These are phyloP conservation scores for Penicillium sp. DNA, from an alignment of 2,329 filamentous ascomycete species.

Conservation along the genomic window DNA sequence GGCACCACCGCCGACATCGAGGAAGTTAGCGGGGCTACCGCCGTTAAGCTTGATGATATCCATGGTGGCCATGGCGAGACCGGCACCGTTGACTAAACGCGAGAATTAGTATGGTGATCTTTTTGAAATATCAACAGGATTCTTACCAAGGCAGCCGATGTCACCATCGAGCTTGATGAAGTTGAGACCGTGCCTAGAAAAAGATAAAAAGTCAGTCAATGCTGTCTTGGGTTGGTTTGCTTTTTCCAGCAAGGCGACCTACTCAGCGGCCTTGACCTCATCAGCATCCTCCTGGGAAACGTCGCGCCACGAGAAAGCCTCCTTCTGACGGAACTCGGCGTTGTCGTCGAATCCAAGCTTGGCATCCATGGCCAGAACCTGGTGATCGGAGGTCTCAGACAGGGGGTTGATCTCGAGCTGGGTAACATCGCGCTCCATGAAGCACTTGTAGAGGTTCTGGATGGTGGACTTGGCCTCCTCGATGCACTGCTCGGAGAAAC, in stretches of 20 bases:
- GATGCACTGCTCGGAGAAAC: conserved; percentile 97
- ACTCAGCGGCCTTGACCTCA: conserved; percentile 94
- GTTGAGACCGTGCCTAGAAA: conserved; percentile 68
- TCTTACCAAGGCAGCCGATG: conserved; percentile 77
- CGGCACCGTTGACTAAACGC: conserved; percentile 80
- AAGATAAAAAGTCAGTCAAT: background rate
- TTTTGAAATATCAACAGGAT: background rate
- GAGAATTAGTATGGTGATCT: conserved; percentile 1
- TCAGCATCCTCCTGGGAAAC: conserved; percentile 93
- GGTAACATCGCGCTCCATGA: conserved; percentile 96
- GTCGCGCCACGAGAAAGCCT: conserved; percentile 91
- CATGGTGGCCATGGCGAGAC: conserved; percentile 99
- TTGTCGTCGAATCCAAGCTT: conserved; percentile 99
- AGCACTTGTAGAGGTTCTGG: conserved; percentile 98
- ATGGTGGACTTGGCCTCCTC: conserved; percentile 94
- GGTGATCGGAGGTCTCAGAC: conserved; percentile 95
- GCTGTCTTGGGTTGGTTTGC: background rate
- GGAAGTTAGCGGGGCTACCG: conserved; percentile 93
- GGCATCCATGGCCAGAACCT: conserved; percentile 98
- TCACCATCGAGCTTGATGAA: conserved; percentile 99
- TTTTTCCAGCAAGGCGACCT: conserved; percentile 29
- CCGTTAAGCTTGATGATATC: conserved; percentile 99
- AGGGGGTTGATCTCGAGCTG: conserved; percentile 99
- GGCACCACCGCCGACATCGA: conserved; percentile 96
- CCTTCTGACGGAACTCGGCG: conserved; percentile 96